Percentiles rank a stretch among this genome's conserved stretches.
Conservation (phyloP, 2,329 filamentous ascomycete genomes). For the Chaetomium sp. region DNA sequence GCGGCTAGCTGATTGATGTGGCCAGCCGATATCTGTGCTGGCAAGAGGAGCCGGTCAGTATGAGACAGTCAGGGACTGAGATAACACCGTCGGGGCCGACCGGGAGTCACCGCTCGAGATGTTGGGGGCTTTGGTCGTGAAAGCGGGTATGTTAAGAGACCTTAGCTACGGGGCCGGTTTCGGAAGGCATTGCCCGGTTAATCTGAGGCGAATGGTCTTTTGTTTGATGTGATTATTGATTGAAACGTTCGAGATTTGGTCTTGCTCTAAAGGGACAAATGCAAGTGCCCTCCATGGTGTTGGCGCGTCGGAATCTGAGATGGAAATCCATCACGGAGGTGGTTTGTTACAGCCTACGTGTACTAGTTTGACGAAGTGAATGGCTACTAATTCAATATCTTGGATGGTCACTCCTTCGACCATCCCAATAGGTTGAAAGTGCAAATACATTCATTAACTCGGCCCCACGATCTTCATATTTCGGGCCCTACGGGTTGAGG, state of each 20-base stretch:
- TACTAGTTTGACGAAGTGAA: too few species aligned
- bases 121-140: neutral
- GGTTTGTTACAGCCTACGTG: too few species aligned
- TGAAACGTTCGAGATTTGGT: too few species aligned
- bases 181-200: neutral
- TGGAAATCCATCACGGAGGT: too few species aligned
- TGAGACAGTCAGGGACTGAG: neutral
- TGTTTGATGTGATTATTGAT: too few species aligned
- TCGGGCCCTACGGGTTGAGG: neutral
- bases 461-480: neutral
- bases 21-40: neutral
- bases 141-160: neutral
- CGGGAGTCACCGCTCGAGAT: neutral
- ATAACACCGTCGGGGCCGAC: neutral
- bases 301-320: too few species aligned
- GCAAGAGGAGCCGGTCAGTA: neutral
- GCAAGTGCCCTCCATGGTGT: too few species aligned
- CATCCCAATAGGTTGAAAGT: neutral
- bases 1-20: neutral
- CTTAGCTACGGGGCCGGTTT: neutral
- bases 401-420: too few species aligned
- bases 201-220: too few species aligned
- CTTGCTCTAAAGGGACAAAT: too few species aligned
- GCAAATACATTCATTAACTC: neutral
- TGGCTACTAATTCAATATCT: too few species aligned